These are phyloP conservation scores for Poa pratensis DNA, from an alignment of 176 grass and related monocot genomes.

Conservation along the genomic window DNA sequence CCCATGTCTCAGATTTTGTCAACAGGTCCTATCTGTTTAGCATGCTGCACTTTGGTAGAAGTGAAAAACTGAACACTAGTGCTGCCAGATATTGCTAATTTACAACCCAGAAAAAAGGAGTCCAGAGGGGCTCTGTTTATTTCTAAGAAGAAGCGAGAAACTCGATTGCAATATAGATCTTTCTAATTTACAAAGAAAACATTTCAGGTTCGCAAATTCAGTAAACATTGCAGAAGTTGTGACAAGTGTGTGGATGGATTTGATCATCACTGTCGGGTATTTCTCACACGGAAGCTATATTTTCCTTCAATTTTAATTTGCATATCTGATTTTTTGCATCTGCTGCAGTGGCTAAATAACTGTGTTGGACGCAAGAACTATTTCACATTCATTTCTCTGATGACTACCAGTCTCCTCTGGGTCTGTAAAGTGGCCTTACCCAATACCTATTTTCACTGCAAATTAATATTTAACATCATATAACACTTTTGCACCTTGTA, in stretches of 20 bases:
- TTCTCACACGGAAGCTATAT: constrained; percentile 22
- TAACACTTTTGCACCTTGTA: background rate
- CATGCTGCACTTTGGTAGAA: constrained; percentile 21
- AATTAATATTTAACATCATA: constrained; percentile 14
- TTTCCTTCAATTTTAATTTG: constrained; percentile 26
- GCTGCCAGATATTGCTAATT: constrained; percentile 27
- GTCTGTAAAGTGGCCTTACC: constrained; percentile 49
- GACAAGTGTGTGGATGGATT: constrained; percentile 97
- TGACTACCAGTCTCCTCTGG: constrained; percentile 81
- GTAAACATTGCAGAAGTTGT: constrained; percentile 94
- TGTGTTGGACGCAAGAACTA: constrained; percentile 95
- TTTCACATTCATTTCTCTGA: constrained; percentile 79
- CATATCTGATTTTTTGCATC: constrained; percentile 29
- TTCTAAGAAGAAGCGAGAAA: background rate
- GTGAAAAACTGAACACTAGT: constrained; percentile 10
- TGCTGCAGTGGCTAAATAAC: constrained; percentile 89
- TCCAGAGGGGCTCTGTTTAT: background rate
- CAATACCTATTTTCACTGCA: constrained; percentile 15
- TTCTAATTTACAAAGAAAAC: constrained; percentile 24
- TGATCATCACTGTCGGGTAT: constrained; percentile 94
- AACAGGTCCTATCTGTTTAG: constrained; percentile 17
- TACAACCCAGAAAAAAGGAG: background rate
- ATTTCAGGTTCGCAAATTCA: constrained; percentile 78
- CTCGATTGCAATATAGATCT: background rate
- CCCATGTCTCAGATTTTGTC: constrained; percentile 20